Evolutionary conservation across 805 yeast genomes (phyloP), one percentile per base, ranked within the genome.

Genomic region (Schwanniomyces vanrijiae): DNA sequence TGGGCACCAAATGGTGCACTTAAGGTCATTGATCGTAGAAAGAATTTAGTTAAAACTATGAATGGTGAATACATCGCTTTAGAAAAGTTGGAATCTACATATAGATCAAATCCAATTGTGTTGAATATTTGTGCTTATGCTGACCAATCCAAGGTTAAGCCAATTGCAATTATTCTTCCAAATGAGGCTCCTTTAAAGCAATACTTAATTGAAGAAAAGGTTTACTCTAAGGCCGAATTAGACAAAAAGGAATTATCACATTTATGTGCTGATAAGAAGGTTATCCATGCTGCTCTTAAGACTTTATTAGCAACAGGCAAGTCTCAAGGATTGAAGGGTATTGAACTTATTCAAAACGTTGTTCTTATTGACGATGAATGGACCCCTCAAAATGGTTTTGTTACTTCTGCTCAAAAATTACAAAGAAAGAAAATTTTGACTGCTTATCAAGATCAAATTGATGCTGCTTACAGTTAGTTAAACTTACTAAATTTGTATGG

Each of bases 1-100:
- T 90, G 97, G 96, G 79, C 91, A 37, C 50, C 82, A 22, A 78
- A 76, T 54, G 98, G 98, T 55, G 84, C 82, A 48, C 76, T 94
- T 62, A 82, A 79, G 63, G 76, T 94, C 51, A 88, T 94, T 65
- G 99, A 94, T 73, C 87, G 99, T 66, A 88, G 83, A 77, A 94
- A 94, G 83, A 94, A 94, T 68, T 78, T 94, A 69, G 96, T 94
- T 58, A 94, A 94, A 79, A 94, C 99, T 16, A 77, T 81, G 60
- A 92, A 94, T 66, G 99, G 99, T 71, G 99, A 94, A 75, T 94
- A 94, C 70, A 89, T 94, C 67, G 99, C 99, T 3, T 78, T 94
- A 60, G 99, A 94, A 72, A 91, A 91, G 71, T 75, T 94, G 55
- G 99, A 94, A 73, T 80, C 96, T 9, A 77, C 88, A 42, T 94